Percentiles rank a stretch among this genome's conserved stretches.
Evolutionary conservation across 1,139 yeast genomes (phyloP).

Genomic region (Blastobotrys ciferrii): DNA sequence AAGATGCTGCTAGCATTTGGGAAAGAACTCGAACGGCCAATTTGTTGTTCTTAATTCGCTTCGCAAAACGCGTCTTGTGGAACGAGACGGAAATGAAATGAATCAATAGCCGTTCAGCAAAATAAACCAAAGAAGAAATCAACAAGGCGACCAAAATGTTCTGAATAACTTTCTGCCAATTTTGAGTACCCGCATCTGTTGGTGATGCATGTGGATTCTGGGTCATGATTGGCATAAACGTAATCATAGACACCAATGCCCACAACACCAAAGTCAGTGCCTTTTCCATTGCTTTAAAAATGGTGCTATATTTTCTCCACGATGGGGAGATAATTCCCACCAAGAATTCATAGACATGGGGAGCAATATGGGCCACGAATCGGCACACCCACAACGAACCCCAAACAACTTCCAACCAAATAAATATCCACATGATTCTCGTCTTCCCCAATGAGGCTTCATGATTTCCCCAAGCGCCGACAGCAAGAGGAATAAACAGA

Average conservation of each 20-base stretch:
- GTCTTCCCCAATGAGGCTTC: constrained; percentile 36
- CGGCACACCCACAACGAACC: constrained; percentile 40
- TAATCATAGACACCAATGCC: constrained; percentile 38
- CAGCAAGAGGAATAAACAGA: constrained; percentile 41
- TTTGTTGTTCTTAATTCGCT: constrained; percentile 40
- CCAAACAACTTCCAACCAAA: constrained; percentile 46
- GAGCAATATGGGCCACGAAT: constrained; percentile 37
- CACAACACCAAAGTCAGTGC: constrained; percentile 38
- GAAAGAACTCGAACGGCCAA: constrained; percentile 34
- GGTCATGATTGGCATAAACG: constrained; percentile 40
- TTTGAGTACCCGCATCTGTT: constrained; percentile 26
- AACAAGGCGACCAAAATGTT: constrained; percentile 40
- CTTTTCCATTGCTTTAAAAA: constrained; percentile 38
- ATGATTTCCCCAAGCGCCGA: constrained; percentile 40
- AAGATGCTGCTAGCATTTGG: constrained; percentile 37
- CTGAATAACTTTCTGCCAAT: constrained; percentile 40
- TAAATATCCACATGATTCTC: constrained; percentile 41
- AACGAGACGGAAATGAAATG: constrained; percentile 43
- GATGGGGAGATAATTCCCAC: constrained; percentile 38
- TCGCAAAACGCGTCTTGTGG: constrained; percentile 42
- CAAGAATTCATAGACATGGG: constrained; percentile 31
- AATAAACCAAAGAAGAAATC: constrained; percentile 38
- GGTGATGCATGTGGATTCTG: constrained; percentile 33
- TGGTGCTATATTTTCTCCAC: constrained; percentile 37
- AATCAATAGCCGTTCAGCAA: constrained; percentile 39